Evolutionary conservation across 2,329 filamentous ascomycete species (phyloP).

Genomic region (Diaporthe humulicola): DNA sequence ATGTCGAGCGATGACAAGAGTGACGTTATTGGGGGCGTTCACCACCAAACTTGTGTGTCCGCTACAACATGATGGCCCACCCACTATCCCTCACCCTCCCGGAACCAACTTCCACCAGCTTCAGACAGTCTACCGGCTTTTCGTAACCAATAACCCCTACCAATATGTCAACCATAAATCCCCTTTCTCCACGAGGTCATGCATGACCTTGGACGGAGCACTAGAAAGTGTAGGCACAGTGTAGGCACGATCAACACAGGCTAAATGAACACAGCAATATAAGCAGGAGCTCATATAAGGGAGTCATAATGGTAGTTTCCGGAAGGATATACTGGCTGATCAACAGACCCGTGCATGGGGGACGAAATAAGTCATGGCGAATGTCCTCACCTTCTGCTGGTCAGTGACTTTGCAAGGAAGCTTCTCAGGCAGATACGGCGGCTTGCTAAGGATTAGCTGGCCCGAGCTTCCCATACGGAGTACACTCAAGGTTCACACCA

Average conservation of each 20-base stretch:
- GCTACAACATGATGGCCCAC: background rate
- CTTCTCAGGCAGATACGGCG: background rate
- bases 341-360: background rate
- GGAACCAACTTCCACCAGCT: background rate
- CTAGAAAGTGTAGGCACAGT: background rate
- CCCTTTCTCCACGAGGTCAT: background rate
- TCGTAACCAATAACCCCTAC: background rate
- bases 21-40: background rate
- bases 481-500: conserved; percentile 1
- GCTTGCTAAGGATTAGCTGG: background rate
- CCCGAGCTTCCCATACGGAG: conserved; percentile 7
- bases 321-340: background rate
- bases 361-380: background rate
- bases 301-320: background rate
- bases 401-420: background rate
- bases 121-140: background rate
- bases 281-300: background rate
- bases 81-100: background rate
- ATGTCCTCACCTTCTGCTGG: background rate
- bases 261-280: background rate
- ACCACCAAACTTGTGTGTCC: background rate
- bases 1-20: background rate
- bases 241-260: background rate
- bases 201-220: background rate
- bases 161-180: background rate